Evolutionary conservation across 805 yeast species (phyloP), one percentile per base, ranked within the genome.

Genomic region (Millerozyma miso): DNA sequence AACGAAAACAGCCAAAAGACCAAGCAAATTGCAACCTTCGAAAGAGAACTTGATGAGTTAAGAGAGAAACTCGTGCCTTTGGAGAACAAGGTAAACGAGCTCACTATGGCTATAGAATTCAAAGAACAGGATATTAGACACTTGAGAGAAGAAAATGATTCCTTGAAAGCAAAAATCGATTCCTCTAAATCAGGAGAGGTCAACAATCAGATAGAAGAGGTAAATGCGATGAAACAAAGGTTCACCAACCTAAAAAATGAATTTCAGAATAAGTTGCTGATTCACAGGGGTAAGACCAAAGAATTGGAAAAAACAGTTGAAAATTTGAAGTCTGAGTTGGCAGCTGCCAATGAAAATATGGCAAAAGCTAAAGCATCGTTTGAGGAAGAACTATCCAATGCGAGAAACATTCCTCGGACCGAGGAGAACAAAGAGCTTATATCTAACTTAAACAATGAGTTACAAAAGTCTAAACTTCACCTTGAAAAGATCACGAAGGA

Each of bases 121-220:
- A 79, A 76, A 42, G 74, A 70, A 15, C 74, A 77, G 53, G 74
- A 77, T 42, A 53, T 83, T 33, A 58, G 59, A 35, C 58, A 77
- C 19, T 53, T 73, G 6, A 63, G 65, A 32, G 79, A 78, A 47
- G 88, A 85, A 46, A 69, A 72, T 40, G 76, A 74, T n/a, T 68
- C 79, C 18, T 78, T 87, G 80, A 79, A 77, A 59, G 63, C 60
- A 12, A 71, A 80, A 46, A 61, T 79, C 4, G 74, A 74, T 41
- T 59, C 49, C 35, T 45, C 48, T 32, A 48, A 39, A 12, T 45
- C 37, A 4, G 58, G 51, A 50, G 40, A 53, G 41, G 35, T 43
- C 13, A 29, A 44, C 14, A 38, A 23, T 5, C 31, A 39, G 18
- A 63, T 62, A 36, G 65, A 63, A 16, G 52, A 48, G 3, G 54